Evolutionary conservation across 495 filamentous ascomycete species (phyloP).

Genomic region (Podospora comata): DNA sequence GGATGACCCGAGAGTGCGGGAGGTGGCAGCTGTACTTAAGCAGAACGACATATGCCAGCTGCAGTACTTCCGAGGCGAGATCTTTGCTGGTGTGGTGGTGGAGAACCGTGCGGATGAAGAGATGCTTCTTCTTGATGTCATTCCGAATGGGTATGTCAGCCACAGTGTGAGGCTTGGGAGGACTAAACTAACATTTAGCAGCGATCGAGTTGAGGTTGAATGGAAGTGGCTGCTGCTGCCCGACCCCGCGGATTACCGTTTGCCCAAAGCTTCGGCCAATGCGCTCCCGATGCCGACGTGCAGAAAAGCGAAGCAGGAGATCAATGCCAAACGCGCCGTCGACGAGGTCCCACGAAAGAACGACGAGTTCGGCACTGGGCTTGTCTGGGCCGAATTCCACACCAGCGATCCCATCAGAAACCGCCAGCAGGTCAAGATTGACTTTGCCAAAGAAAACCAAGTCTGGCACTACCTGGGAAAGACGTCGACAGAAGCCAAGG

Average conservation of each 20-base stretch:
- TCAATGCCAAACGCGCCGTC: slow-evolving; percentile 54
- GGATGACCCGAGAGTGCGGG: slow-evolving; percentile 64
- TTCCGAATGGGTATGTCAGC: slow-evolving; percentile 77
- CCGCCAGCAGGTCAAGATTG: slow-evolving; percentile 52
- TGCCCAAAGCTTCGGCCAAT: slow-evolving; percentile 60
- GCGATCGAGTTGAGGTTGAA: slow-evolving; percentile 67
- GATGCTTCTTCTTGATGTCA: slow-evolving; percentile 72
- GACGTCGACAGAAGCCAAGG: slow-evolving; percentile 85
- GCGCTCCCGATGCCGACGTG: slow-evolving; percentile 56
- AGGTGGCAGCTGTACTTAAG: slow-evolving; percentile 64
- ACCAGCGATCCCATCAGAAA: slow-evolving; percentile 49
- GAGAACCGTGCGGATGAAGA: slow-evolving; percentile 79
- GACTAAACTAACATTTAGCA: slow-evolving; percentile 37
- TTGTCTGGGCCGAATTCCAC: slow-evolving; percentile 82
- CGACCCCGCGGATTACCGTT: slow-evolving; percentile 60
- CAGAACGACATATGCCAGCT: slow-evolving; percentile 80
- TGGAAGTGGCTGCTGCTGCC: slow-evolving; percentile 73
- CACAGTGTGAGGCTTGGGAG: slow-evolving; percentile 17
- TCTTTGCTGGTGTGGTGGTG: slow-evolving; percentile 85
- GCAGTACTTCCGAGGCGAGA: slow-evolving; percentile 78
- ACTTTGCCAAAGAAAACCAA: slow-evolving; percentile 65
- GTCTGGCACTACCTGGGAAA: slow-evolving; percentile 89
- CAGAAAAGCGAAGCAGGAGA: slow-evolving; percentile 52
- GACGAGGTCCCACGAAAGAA: slow-evolving; percentile 65
- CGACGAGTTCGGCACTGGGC: slow-evolving; percentile 64